phyloP scores from a whole-genome alignment of 495 filamentous ascomycete genomes.

The Penicillium simplicissimum region DNA sequence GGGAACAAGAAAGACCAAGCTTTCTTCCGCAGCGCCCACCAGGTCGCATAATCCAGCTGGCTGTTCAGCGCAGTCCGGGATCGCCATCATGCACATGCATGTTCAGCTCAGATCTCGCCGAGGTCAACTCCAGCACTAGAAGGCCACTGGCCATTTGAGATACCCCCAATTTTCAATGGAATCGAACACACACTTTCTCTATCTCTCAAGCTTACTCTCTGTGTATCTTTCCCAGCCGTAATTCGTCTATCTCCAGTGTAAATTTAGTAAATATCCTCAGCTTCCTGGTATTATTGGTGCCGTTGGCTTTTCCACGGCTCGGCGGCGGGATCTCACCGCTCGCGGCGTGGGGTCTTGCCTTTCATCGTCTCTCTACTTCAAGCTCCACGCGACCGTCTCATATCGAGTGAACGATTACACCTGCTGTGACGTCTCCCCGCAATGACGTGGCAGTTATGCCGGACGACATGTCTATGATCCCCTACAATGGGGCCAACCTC shows the following conservation, averaged over 20 bases:
- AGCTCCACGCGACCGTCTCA: neutral
- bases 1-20: neutral
- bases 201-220: neutral
- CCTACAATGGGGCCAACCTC: constrained; percentile 46
- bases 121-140: neutral
- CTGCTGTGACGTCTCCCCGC: constrained; percentile 4
- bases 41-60: neutral
- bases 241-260: neutral
- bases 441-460: constrained; percentile 29
- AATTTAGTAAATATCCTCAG: too few relatives aligned
- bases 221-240: neutral
- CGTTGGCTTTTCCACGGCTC: neutral
- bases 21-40: neutral
- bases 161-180: constrained; percentile 18
- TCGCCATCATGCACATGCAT: neutral
- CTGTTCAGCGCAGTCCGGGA: neutral
- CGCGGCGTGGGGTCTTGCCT: constrained; percentile 5
- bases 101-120: neutral
- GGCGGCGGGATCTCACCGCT: constrained; percentile 17
- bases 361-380: constrained; percentile 9
- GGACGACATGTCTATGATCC: constrained; percentile 50
- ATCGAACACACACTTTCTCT: constrained; percentile 11
- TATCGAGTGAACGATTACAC: neutral
- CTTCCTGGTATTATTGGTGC: neutral
- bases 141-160: constrained; percentile 7